Conservation (phyloP, 2,329 filamentous ascomycete genomes). For the Trichoderma hamatum region DNA sequence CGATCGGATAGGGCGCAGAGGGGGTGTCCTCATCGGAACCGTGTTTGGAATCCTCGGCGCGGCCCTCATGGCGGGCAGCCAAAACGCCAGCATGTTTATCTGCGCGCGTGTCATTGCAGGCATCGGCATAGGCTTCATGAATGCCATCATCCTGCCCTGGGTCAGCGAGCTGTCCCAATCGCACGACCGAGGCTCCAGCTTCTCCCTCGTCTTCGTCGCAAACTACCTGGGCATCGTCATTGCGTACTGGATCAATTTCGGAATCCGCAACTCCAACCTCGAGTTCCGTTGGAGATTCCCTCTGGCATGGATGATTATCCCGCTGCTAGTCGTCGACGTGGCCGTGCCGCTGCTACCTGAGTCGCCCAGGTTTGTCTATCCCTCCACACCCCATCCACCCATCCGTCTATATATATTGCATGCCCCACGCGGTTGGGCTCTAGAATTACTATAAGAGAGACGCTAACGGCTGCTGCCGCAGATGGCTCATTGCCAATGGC, state of each 20-base stretch:
- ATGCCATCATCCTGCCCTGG: slow-evolving; percentile 52
- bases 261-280: slow-evolving; percentile 35
- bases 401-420: not conserved
- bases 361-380: slow-evolving; percentile 42
- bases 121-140: slow-evolving; percentile 55
- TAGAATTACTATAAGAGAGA: not conserved
- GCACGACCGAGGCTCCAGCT: slow-evolving; percentile 49
- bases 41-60: slow-evolving; percentile 53
- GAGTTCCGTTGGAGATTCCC: slow-evolving; percentile 45
- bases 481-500: slow-evolving; percentile 45
- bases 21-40: slow-evolving; percentile 50
- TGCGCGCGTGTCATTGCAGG: slow-evolving; percentile 54
- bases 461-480: slow-evolving; percentile 12
- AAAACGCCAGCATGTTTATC: slow-evolving; percentile 52
- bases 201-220: slow-evolving; percentile 55
- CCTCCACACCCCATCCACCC: not conserved
- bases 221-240: slow-evolving; percentile 55
- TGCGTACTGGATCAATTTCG: slow-evolving; percentile 47
- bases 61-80: slow-evolving; percentile 49
- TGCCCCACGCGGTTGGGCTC: not conserved
- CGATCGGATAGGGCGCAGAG: slow-evolving; percentile 55
- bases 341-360: slow-evolving; percentile 50
- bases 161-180: slow-evolving; percentile 53
- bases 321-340: slow-evolving; percentile 44
- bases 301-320: slow-evolving; percentile 46